Percentiles rank a stretch among this genome's conserved stretches.
These are phyloP conservation scores for Flaveria robusta DNA, from an alignment of 129 eudicot genomes.

Conservation along the genomic window DNA sequence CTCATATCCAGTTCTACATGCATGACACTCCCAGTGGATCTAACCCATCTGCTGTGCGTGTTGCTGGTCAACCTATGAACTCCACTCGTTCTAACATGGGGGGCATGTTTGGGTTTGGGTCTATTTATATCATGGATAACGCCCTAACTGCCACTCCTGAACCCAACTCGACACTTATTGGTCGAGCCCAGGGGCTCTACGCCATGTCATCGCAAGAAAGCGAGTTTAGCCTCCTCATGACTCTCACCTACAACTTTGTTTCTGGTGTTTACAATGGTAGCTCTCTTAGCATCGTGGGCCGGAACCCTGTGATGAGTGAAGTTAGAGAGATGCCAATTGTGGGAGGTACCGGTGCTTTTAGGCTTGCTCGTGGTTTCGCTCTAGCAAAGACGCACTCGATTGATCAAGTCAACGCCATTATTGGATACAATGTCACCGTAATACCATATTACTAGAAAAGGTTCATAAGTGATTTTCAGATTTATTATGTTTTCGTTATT, in stretches of 20 bases:
- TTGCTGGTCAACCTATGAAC: conserved; percentile 35
- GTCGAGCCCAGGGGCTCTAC: conserved; percentile 56
- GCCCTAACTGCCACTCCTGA: conserved; percentile 45
- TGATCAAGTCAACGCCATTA: conserved; percentile 32
- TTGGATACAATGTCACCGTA: conserved; percentile 45
- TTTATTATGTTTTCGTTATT: neutral
- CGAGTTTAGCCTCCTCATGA: conserved; percentile 37
- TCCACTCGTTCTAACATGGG: conserved; percentile 6
- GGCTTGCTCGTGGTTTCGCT: conserved; percentile 50
- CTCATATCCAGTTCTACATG: conserved; percentile 64
- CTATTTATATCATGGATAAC: conserved; percentile 39
- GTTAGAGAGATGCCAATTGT: conserved; percentile 55
- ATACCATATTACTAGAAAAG: conserved; percentile 28
- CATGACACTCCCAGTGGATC: conserved; percentile 49
- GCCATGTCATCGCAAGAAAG: conserved; percentile 32
- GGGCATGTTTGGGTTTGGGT: conserved; percentile 35
- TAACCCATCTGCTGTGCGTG: conserved; percentile 44
- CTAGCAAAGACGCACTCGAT: conserved; percentile 31
- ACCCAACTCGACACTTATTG: conserved; percentile 41
- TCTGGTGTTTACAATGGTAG: conserved; percentile 47
- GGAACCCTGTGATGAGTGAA: conserved; percentile 33
- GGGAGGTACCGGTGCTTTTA: conserved; percentile 48
- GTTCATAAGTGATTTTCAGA: neutral
- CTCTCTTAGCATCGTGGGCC: conserved; percentile 36
- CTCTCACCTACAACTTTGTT: conserved; percentile 34